Evolutionary conservation across 2,329 filamentous ascomycete species (phyloP).

Genomic region (Didymella segeticola): DNA sequence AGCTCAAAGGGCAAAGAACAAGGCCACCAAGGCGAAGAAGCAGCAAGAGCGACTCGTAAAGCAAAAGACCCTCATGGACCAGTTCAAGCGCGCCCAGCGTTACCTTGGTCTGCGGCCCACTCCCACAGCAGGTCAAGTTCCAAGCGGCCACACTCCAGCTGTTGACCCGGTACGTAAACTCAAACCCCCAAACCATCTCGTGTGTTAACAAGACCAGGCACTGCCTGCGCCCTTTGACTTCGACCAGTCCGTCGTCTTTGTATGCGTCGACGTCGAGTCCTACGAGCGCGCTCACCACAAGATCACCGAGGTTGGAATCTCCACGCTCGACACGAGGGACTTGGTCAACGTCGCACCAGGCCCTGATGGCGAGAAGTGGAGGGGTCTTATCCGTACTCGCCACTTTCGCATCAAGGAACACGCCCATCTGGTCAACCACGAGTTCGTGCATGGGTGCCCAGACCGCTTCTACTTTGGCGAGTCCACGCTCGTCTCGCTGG

Average conservation of each 20-base stretch:
- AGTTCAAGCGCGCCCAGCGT: conserved; percentile 69
- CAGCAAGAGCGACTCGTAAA: conserved; percentile 57
- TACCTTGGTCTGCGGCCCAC: conserved; percentile 72
- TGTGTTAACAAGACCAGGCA: conserved; percentile 5
- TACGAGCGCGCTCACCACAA: conserved; percentile 71
- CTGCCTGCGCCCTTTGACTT: conserved; percentile 42
- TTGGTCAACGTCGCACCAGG: conserved; percentile 66
- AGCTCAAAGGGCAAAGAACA: conserved; percentile 58
- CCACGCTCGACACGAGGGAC: conserved; percentile 75
- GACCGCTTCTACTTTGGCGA: conserved; percentile 75
- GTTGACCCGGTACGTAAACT: conserved; percentile 21
- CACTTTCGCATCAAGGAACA: conserved; percentile 82
- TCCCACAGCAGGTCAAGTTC: background rate
- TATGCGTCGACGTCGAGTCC: conserved; percentile 83
- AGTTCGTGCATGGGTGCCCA: conserved; percentile 76
- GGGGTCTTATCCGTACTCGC: conserved; percentile 67
- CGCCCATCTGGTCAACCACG: conserved; percentile 67
- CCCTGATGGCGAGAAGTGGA: conserved; percentile 69
- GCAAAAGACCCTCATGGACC: conserved; percentile 61
- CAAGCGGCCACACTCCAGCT: conserved; percentile 9
- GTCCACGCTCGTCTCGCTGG: conserved; percentile 62
- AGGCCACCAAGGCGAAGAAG: conserved; percentile 57
- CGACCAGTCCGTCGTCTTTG: conserved; percentile 66
- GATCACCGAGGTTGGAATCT: conserved; percentile 87
- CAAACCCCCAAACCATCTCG: too few relatives aligned